A percentile compares a stretch with the other conserved stretches of the same genome.
Conservation (phyloP, 2,329 filamentous ascomycete genomes). For the Penicillium sp. region DNA sequence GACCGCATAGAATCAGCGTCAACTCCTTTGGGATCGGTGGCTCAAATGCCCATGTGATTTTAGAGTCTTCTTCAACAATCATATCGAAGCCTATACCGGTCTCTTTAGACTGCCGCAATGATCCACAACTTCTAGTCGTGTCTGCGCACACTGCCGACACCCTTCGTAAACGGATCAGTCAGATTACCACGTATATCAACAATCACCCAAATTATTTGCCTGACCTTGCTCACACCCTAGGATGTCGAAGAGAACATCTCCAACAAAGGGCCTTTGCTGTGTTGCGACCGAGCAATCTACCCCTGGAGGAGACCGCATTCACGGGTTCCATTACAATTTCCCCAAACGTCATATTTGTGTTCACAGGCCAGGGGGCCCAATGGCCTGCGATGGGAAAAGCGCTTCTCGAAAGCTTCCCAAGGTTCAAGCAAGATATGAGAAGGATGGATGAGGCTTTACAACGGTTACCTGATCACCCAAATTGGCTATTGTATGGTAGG, state of each 20-base stretch:
- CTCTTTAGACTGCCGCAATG: neutral
- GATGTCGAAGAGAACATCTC: slow-evolving; percentile 15
- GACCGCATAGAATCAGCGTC: slow-evolving; percentile 29
- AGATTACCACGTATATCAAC: slow-evolving; percentile 9
- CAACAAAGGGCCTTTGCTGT: slow-evolving; percentile 16
- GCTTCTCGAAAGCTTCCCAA: slow-evolving; percentile 22
- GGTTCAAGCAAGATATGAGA: slow-evolving; percentile 20
- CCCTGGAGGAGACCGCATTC: neutral
- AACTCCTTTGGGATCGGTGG: slow-evolving; percentile 37
- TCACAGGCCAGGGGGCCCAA: slow-evolving; percentile 42
- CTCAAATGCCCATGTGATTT: slow-evolving; percentile 25
- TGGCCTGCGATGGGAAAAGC: slow-evolving; percentile 36
- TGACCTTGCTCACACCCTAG: slow-evolving; percentile 21
- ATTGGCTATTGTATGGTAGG: slow-evolving; percentile 13
- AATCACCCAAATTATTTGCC: neutral
- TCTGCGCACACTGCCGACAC: slow-evolving; percentile 16
- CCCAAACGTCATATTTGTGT: slow-evolving; percentile 27
- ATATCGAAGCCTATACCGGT: neutral
- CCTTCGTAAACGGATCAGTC: slow-evolving; percentile 10
- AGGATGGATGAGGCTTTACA: slow-evolving; percentile 17
- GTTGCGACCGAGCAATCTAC: neutral
- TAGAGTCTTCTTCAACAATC: slow-evolving; percentile 11
- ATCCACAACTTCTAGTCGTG: slow-evolving; percentile 12
- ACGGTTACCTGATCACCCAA: neutral
- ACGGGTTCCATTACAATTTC: neutral